Conservation (phyloP, 2,329 filamentous ascomycete species). For the Ceratocystis albifundus region DNA sequence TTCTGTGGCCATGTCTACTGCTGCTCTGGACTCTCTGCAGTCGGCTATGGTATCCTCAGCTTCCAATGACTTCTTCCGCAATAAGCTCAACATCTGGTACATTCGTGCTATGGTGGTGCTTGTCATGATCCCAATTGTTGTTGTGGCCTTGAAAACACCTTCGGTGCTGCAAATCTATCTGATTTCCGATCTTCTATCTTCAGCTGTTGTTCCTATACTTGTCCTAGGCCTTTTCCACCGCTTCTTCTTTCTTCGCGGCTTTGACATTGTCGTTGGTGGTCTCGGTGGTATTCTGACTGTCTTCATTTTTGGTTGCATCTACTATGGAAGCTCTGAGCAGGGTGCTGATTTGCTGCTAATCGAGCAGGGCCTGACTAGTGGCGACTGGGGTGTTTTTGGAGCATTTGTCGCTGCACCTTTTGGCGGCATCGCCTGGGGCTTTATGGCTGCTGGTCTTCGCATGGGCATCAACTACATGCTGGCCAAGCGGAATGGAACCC, state of each 20-base stretch:
- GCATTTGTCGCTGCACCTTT: slow-evolving; percentile 71
- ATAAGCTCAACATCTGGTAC: slow-evolving; percentile 63
- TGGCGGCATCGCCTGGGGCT: slow-evolving; percentile 61
- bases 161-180: slow-evolving; percentile 72
- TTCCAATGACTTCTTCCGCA: slow-evolving; percentile 75
- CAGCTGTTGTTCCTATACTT: slow-evolving; percentile 62
- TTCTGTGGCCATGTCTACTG: slow-evolving; percentile 63
- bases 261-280: slow-evolving; percentile 67
- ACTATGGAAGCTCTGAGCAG: slow-evolving; percentile 54
- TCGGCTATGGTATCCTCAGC: slow-evolving; percentile 76
- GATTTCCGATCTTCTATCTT: slow-evolving; percentile 68
- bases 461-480: slow-evolving; percentile 46
- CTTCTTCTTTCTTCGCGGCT: slow-evolving; percentile 69
- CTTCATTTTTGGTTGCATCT: slow-evolving; percentile 69
- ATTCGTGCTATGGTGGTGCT: slow-evolving; percentile 59
- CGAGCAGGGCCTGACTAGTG: slow-evolving; percentile 59
- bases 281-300: slow-evolving; percentile 67
- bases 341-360: slow-evolving; percentile 61
- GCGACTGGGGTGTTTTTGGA: slow-evolving; percentile 73
- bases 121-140: slow-evolving; percentile 61
- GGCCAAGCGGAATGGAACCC: slow-evolving; percentile 46
- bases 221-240: slow-evolving; percentile 57
- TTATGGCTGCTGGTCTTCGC: slow-evolving; percentile 49
- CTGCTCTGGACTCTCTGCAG: slow-evolving; percentile 70
- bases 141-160: slow-evolving; percentile 61